phyloP scores from a whole-genome alignment of 768 basidiomycete genomes.

The Podaxis rugospora region DNA sequence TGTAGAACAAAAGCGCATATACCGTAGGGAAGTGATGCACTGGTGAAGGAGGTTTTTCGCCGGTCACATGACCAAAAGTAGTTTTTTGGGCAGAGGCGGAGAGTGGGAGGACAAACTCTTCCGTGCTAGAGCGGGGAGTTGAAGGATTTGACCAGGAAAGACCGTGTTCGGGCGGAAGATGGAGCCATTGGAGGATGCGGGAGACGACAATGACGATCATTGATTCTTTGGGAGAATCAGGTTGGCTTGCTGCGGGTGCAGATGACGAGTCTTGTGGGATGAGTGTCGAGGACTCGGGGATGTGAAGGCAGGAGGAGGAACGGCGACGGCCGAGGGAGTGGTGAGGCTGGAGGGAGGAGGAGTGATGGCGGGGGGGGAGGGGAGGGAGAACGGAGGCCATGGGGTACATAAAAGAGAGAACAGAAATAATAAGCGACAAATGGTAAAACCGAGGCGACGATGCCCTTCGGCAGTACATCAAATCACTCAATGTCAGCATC shows the following conservation, averaged over 20 bases:
- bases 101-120: slow-evolving; percentile 29
- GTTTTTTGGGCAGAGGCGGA: slow-evolving; percentile 29
- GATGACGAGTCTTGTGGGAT: slow-evolving; percentile 6
- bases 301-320: slow-evolving; percentile 44
- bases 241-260: slow-evolving; percentile 10
- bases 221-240: slow-evolving; percentile 18
- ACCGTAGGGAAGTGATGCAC: slow-evolving; percentile 29
- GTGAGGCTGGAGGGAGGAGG: slow-evolving; percentile 55
- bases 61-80: slow-evolving; percentile 33
- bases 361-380: slow-evolving; percentile 46
- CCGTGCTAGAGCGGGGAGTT: slow-evolving; percentile 39
- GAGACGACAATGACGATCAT: slow-evolving; percentile 51
- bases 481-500: slow-evolving; percentile 1
- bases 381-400: slow-evolving; percentile 15
- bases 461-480: not conserved
- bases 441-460: not conserved
- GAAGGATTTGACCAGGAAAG: slow-evolving; percentile 43
- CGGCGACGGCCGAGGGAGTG: slow-evolving; percentile 52
- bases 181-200: slow-evolving; percentile 50
- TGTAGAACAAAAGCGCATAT: slow-evolving; percentile 13
- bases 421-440: not conserved
- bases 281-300: slow-evolving; percentile 14
- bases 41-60: slow-evolving; percentile 29
- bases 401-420: slow-evolving; percentile 6
- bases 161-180: slow-evolving; percentile 36